A percentile compares a stretch with the other conserved stretches of the same genome.
Conservation (phyloP, 805 yeast genomes). For the Nakazawaea wickerhamii region DNA sequence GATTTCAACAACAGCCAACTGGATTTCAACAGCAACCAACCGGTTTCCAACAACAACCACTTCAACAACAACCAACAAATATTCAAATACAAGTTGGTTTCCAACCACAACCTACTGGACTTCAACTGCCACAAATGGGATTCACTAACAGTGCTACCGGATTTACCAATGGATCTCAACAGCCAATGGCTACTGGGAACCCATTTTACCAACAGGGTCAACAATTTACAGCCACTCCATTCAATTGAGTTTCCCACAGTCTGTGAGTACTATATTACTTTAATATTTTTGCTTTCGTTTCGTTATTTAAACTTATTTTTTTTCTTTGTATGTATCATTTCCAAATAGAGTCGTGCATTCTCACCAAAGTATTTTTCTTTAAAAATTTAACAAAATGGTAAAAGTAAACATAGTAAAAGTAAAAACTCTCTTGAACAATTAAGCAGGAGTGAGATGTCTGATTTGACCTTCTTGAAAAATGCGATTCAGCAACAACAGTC, state of each 20-base stretch:
- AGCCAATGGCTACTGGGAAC: slow-evolving; percentile 9
- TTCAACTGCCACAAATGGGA: background rate
- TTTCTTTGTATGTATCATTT: background rate
- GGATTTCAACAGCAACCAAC: background rate
- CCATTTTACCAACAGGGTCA: slow-evolving; percentile 6
- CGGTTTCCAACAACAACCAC: slow-evolving; percentile 10
- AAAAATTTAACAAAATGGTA: background rate
- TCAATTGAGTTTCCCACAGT: background rate
- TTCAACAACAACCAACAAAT: slow-evolving; percentile 11
- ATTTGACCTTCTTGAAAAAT: slow-evolving; percentile 6
- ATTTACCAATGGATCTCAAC: slow-evolving; percentile 2
- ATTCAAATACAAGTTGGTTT: slow-evolving; percentile 1
- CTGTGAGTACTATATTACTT: background rate
- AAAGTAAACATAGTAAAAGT: background rate
- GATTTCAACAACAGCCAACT: slow-evolving; percentile 3
- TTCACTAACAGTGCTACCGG: background rate
- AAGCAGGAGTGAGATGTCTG: slow-evolving; percentile 1
- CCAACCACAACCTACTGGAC: slow-evolving; percentile 2
- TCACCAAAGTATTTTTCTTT: background rate
- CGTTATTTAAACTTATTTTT: background rate
- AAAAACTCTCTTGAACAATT: background rate
- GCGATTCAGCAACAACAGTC: slow-evolving; percentile 3
- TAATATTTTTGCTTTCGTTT: background rate
- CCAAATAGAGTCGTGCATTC: slow-evolving; percentile 10
- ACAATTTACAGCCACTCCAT: background rate